Conservation (phyloP, 768 basidiomycete genomes). For the Termitomyces sp. region DNA sequence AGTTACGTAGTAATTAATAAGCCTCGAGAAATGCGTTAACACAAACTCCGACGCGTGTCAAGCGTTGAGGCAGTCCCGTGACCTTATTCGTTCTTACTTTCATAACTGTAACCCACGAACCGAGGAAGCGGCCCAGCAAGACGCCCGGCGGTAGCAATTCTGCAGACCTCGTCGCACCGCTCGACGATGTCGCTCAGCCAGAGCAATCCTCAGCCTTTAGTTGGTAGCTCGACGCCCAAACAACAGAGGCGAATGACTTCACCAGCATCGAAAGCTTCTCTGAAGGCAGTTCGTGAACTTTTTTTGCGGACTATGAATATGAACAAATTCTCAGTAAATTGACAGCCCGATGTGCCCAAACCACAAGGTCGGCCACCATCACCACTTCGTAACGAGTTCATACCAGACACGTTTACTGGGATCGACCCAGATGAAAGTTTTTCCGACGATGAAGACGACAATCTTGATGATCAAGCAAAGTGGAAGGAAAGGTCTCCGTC, state of each 20-base stretch:
- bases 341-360: constrained; percentile 37
- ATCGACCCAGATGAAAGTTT: constrained; percentile 45
- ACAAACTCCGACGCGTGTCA: not conserved
- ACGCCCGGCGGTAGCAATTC: constrained; percentile 16
- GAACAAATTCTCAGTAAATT: not conserved
- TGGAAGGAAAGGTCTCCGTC: constrained; percentile 48
- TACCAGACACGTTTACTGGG: constrained; percentile 55
- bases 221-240: constrained; percentile 10
- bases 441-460: constrained; percentile 41
- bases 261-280: constrained; percentile 20
- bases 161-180: constrained; percentile 20
- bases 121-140: constrained; percentile 10
- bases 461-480: constrained; percentile 25
- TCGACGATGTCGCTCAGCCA: constrained; percentile 20
- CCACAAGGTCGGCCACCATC: constrained; percentile 60
- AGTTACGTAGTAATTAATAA: no score
- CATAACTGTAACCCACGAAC: not conserved
- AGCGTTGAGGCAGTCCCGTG: not conserved
- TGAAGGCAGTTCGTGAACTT: constrained; percentile 18
- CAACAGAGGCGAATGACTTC: constrained; percentile 28
- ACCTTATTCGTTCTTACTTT: not conserved
- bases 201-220: constrained; percentile 19
- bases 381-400: constrained; percentile 64
- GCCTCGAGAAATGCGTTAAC: no score
- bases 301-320: not conserved